These are phyloP conservation scores for Xylaria sp. DNA, from an alignment of 2,329 filamentous ascomycete genomes.

Conservation along the genomic window DNA sequence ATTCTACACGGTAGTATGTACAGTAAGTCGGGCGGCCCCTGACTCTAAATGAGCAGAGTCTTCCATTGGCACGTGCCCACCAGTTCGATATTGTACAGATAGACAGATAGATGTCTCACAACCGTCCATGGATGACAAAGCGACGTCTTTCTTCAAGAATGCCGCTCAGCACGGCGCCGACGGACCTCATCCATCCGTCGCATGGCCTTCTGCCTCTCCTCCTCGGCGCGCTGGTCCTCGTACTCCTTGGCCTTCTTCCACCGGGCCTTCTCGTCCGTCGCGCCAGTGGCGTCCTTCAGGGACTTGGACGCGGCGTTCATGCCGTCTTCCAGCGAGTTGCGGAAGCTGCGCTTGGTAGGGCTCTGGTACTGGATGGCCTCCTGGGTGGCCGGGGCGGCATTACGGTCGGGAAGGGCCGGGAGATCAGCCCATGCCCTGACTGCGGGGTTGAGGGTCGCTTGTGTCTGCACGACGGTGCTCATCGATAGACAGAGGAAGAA, in stretches of 20 bases:
- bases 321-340: constrained; percentile 47
- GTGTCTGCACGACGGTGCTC: constrained; percentile 50
- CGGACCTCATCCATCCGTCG: constrained; percentile 43
- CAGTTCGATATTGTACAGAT: constrained; percentile 11
- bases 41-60: constrained; percentile 12
- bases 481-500: constrained; percentile 57
- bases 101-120: background rate
- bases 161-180: constrained; percentile 33
- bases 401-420: constrained; percentile 48
- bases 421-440: constrained; percentile 55
- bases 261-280: constrained; percentile 38
- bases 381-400: background rate
- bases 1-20: constrained; percentile 23
- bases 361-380: constrained; percentile 23
- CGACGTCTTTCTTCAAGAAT: background rate
- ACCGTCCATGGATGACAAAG: background rate
- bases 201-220: constrained; percentile 55
- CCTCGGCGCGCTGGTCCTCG: constrained; percentile 44
- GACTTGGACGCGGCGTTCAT: constrained; percentile 5
- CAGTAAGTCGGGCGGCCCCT: background rate
- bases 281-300: constrained; percentile 28
- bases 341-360: constrained; percentile 44
- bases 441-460: constrained; percentile 52
- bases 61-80: background rate
- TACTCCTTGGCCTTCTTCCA: constrained; percentile 45